Percentiles rank a stretch among this genome's conserved stretches.
Conservation (phyloP, 2,329 filamentous ascomycete species). For the Alternaria infectoria region DNA sequence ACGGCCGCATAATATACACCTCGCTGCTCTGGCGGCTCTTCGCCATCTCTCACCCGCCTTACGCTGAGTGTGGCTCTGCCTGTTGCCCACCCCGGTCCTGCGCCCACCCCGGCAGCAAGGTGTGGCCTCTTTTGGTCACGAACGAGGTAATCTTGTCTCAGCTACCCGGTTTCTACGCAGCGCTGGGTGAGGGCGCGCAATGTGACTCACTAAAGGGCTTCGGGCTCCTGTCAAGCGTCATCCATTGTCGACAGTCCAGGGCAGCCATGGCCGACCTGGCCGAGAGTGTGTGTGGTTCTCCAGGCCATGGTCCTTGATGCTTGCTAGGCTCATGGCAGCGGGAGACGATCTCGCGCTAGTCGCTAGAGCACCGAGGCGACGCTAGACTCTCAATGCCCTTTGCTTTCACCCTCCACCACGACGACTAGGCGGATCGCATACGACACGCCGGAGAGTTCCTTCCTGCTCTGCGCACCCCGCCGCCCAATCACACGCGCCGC, state of each 20-base stretch:
- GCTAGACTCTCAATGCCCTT: not conserved
- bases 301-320: not conserved
- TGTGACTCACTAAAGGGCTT: constrained; percentile 37
- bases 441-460: constrained; percentile 1
- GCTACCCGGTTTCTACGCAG: constrained; percentile 11
- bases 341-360: constrained; percentile 27
- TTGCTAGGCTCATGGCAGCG: constrained; percentile 16
- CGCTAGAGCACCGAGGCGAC: not conserved
- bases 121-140: constrained; percentile 42
- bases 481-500: constrained; percentile 40
- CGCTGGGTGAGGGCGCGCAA: constrained; percentile 21
- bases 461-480: constrained; percentile 13
- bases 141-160: constrained; percentile 23
- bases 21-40: constrained; percentile 12
- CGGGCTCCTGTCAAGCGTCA: constrained; percentile 6
- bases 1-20: constrained; percentile 24
- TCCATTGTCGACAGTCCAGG: not conserved
- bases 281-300: constrained; percentile 8
- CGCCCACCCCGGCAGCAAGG: constrained; percentile 28
- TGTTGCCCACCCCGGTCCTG: constrained; percentile 21
- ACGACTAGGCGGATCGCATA: not conserved
- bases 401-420: constrained; percentile 5
- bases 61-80: constrained; percentile 16
- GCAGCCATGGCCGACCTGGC: constrained; percentile 2
- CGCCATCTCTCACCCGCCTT: constrained; percentile 15